Conservation (phyloP, 768 basidiomycete genomes). For the Kwoniella shandongensis region DNA sequence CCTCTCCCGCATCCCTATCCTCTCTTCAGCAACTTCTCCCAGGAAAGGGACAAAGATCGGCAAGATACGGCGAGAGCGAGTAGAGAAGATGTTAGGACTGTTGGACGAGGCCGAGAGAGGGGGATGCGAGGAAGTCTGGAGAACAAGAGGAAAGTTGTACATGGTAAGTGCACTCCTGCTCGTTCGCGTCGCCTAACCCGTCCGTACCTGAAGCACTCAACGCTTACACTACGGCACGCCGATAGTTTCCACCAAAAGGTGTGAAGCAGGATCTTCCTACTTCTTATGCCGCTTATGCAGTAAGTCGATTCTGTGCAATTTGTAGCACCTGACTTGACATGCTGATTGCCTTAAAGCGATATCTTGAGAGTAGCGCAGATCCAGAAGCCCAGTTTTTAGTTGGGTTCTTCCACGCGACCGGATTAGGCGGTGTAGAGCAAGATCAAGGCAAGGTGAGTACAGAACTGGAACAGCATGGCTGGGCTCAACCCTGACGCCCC, state of each 20-base stretch:
- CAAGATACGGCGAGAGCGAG: slow-evolving; percentile 27
- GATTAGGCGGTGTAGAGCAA: slow-evolving; percentile 57
- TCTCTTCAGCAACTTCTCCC: background rate
- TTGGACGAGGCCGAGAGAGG: slow-evolving; percentile 31
- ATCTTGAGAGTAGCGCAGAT: slow-evolving; percentile 62
- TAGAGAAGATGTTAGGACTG: slow-evolving; percentile 30
- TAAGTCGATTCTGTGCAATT: slow-evolving; percentile 56
- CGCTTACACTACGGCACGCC: background rate
- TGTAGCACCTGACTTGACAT: slow-evolving; percentile 28
- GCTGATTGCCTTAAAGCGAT: slow-evolving; percentile 4
- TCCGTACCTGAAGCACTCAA: too few species aligned
- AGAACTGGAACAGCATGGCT: too few species aligned
- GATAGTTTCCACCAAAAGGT: slow-evolving; percentile 47
- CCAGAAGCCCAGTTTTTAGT: slow-evolving; percentile 81
- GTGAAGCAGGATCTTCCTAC: slow-evolving; percentile 39
- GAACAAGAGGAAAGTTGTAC: slow-evolving; percentile 28
- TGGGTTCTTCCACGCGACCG: slow-evolving; percentile 86
- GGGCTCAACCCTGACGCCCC: too few species aligned
- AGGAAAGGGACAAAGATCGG: slow-evolving; percentile 21
- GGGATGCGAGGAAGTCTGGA: slow-evolving; percentile 34
- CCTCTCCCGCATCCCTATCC: slow-evolving; percentile 20
- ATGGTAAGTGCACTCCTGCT: slow-evolving; percentile 34
- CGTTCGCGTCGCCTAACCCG: too few species aligned
- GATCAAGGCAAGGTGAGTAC: slow-evolving; percentile 56
- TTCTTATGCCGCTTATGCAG: slow-evolving; percentile 35